Conservation (phyloP, 192 early-diverging fungal genomes). For the Gonapodya prolifera region DNA sequence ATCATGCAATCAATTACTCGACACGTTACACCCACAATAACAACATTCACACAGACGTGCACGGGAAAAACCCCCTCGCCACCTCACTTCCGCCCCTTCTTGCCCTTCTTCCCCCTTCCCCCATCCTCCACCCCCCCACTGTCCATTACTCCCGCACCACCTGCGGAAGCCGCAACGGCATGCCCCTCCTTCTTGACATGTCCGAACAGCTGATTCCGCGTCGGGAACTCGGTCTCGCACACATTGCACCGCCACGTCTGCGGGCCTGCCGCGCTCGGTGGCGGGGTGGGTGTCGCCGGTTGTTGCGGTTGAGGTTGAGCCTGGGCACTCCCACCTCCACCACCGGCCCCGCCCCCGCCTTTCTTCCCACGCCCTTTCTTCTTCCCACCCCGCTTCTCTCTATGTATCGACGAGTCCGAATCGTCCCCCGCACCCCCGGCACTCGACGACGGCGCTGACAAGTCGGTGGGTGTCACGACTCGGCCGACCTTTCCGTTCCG, state of each 20-base stretch:
- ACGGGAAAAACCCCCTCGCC: too few species aligned
- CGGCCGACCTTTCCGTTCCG: too few species aligned
- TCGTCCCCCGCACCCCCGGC: not conserved
- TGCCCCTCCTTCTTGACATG: conserved; percentile 83
- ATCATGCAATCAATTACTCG: too few species aligned
- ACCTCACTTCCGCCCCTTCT: not conserved
- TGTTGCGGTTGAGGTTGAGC: too few species aligned
- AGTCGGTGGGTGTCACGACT: too few species aligned
- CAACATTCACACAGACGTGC: too few species aligned
- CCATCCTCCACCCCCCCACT: not conserved
- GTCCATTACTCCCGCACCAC: not conserved
- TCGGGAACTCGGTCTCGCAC: conserved; percentile 54
- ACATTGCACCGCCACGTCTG: conserved; percentile 49
- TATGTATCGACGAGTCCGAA: not conserved
- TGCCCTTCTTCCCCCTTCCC: not conserved
- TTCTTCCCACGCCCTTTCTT: not conserved
- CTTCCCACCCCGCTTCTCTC: conserved; percentile 6
- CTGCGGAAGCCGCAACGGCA: conserved; percentile 29
- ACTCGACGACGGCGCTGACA: not conserved
- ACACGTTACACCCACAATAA: too few species aligned
- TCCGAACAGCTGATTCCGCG: conserved; percentile 73
- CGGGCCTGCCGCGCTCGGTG: not conserved
- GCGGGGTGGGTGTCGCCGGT: not conserved
- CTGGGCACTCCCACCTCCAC: not conserved
- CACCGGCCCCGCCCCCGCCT: not conserved